A percentile compares a stretch with the other conserved stretches of the same genome.
These are phyloP conservation scores for Aspergillus cristatus DNA, from an alignment of 495 filamentous ascomycete species.

Conservation along the genomic window DNA sequence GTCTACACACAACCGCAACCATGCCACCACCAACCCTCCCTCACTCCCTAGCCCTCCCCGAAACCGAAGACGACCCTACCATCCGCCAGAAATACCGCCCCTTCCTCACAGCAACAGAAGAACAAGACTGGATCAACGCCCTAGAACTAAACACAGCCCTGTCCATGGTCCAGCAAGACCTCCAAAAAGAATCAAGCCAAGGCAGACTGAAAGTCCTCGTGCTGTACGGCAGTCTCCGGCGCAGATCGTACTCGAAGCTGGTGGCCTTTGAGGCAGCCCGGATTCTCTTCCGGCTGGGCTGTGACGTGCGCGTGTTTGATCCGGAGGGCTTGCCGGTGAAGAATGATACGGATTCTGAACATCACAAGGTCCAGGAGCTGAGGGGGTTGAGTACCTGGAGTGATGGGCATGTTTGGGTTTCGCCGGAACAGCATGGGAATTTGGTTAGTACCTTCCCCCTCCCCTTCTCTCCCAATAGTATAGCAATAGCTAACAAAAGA, in stretches of 20 bases:
- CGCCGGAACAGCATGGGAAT: conserved; percentile 64
- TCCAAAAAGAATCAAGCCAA: conserved; percentile 31
- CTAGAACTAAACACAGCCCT: conserved; percentile 49
- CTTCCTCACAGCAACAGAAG: conserved; percentile 32
- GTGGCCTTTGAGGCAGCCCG: conserved; percentile 52
- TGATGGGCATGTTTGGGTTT: conserved; percentile 61
- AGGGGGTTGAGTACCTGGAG: conserved; percentile 56
- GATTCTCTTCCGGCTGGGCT: conserved; percentile 58
- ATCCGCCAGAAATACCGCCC: conserved; percentile 49
- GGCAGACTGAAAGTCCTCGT: conserved; percentile 52
- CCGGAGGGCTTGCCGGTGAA: conserved; percentile 53
- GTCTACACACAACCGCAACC: neutral
- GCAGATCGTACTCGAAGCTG: conserved; percentile 52
- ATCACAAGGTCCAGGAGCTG: conserved; percentile 59
- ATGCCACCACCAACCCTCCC: neutral
- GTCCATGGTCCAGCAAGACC: conserved; percentile 40
- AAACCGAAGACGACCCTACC: conserved; percentile 35
- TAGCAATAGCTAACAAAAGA: conserved; percentile 5
- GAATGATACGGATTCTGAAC: conserved; percentile 47
- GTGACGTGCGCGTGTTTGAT: conserved; percentile 59
- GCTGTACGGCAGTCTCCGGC: conserved; percentile 52
- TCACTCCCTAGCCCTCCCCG: conserved; percentile 33
- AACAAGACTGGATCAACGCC: conserved; percentile 44
- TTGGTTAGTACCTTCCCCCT: conserved; percentile 30
- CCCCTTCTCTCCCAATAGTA: neutral